phyloP scores from a whole-genome alignment of 495 filamentous ascomycete genomes.

The Podospora conica region DNA sequence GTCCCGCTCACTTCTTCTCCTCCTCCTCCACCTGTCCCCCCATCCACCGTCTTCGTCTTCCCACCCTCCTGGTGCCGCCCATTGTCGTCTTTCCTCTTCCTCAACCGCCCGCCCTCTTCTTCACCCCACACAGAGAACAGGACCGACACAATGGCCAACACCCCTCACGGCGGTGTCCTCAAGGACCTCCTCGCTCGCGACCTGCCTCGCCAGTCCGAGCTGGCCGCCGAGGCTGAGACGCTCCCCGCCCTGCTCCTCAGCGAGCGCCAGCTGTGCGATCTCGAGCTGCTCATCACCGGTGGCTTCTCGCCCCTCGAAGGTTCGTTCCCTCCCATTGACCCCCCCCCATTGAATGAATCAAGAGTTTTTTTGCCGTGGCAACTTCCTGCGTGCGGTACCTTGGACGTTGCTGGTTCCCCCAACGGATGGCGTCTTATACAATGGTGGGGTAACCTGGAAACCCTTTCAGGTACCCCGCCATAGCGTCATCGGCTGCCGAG shows the following conservation, averaged over 20 bases:
- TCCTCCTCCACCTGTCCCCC: background rate
- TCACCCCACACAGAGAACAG: background rate
- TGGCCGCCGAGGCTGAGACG: conserved; percentile 75
- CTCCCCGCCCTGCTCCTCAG: conserved; percentile 78
- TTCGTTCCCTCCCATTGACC: conserved; percentile 37
- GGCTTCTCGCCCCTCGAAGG: conserved; percentile 97
- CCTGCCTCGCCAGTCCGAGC: conserved; percentile 65
- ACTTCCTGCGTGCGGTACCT: background rate
- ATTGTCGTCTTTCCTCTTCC: background rate
- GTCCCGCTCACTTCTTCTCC: background rate
- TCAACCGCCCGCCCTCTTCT: background rate
- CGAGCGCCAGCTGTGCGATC: conserved; percentile 94
- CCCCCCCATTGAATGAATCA: too few relatives aligned
- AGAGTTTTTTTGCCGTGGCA: background rate
- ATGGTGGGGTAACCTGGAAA: conserved; percentile 21
- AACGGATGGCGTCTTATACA: conserved; percentile 1
- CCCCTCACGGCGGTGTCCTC: conserved; percentile 91
- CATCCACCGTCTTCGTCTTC: background rate
- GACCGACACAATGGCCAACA: conserved; percentile 49
- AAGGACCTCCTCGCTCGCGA: conserved; percentile 96
- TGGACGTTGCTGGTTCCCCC: background rate
- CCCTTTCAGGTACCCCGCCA: conserved; percentile 25
- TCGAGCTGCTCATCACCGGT: conserved; percentile 92
- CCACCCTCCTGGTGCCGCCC: background rate
- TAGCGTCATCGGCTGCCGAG: conserved; percentile 4